phyloP scores from a whole-genome alignment of 306 rosid genomes.

The Neltuma alba region DNA sequence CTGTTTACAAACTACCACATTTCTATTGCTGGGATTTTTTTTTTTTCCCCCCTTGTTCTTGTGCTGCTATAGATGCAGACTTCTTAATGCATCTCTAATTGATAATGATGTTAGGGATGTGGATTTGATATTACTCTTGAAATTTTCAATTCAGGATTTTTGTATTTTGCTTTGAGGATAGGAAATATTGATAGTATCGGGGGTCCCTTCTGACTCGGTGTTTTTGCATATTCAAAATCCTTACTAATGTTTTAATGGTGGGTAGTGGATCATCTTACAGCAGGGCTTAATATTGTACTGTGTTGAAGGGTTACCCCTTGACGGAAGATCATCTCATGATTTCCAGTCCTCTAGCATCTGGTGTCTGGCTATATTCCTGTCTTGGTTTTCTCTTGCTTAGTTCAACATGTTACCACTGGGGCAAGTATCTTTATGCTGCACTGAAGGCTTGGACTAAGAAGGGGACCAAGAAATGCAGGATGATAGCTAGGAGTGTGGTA shows the following conservation, averaged over 20 bases:
- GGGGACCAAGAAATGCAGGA: constrained; percentile 66
- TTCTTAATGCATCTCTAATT: constrained; percentile 25
- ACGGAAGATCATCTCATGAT: constrained; percentile 61
- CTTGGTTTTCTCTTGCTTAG: constrained; percentile 74
- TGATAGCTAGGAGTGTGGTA: constrained; percentile 53
- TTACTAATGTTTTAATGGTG: constrained; percentile 58
- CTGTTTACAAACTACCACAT: constrained; percentile 10
- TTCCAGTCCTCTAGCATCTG: constrained; percentile 57
- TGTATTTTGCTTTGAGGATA: constrained; percentile 39
- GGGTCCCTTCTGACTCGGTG: constrained; percentile 54
- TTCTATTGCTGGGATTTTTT: background rate
- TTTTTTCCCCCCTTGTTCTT: background rate
- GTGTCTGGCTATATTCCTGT: constrained; percentile 59
- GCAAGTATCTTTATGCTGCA: constrained; percentile 51
- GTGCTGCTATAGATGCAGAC: constrained; percentile 18
- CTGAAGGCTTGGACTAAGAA: constrained; percentile 60
- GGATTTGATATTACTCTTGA: constrained; percentile 23
- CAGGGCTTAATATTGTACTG: constrained; percentile 65
- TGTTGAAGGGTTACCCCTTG: constrained; percentile 67
- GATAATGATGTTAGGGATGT: constrained; percentile 24
- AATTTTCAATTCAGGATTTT: constrained; percentile 30
- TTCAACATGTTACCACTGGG: constrained; percentile 54
- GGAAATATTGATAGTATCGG: constrained; percentile 51
- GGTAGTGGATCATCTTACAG: constrained; percentile 66
- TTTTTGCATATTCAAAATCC: constrained; percentile 48